These are phyloP conservation scores for Aspergillus fijiensis DNA, from an alignment of 2,329 filamentous ascomycete species.

Conservation along the genomic window DNA sequence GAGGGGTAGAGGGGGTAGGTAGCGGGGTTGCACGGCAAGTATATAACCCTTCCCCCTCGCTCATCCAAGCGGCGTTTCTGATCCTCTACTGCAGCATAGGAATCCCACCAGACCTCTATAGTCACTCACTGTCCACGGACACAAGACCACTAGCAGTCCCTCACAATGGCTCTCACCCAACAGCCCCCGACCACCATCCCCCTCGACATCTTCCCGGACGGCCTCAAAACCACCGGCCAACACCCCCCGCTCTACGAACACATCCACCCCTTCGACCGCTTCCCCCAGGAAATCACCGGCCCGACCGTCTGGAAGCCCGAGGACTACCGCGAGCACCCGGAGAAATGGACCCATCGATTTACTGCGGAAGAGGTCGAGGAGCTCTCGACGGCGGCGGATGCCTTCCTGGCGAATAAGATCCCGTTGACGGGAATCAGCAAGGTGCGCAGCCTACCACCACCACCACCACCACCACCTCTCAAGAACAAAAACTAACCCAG, in stretches of 20 bases:
- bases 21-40: not conserved
- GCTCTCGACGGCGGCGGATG: constrained; percentile 65
- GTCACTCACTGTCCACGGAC: not conserved
- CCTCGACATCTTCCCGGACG: constrained; percentile 60
- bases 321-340: constrained; percentile 62
- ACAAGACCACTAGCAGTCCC: not conserved
- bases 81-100: too few species aligned
- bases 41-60: not conserved
- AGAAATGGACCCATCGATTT: constrained; percentile 72
- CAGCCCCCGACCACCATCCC: constrained; percentile 38
- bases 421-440: constrained; percentile 71
- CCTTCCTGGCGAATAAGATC: constrained; percentile 63
- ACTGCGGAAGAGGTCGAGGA: constrained; percentile 66
- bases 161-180: constrained; percentile 37
- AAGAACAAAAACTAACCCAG: not conserved
- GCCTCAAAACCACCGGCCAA: constrained; percentile 69
- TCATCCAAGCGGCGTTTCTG: not conserved
- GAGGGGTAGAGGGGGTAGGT: not conserved
- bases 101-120: not conserved
- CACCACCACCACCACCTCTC: not conserved
- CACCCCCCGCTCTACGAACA: constrained; percentile 66
- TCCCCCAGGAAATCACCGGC: constrained; percentile 69
- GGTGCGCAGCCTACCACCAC: constrained; percentile 30
- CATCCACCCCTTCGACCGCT: constrained; percentile 66
- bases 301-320: constrained; percentile 70